phyloP scores from a whole-genome alignment of 495 filamentous ascomycete genomes.

The Podospora didyma region DNA sequence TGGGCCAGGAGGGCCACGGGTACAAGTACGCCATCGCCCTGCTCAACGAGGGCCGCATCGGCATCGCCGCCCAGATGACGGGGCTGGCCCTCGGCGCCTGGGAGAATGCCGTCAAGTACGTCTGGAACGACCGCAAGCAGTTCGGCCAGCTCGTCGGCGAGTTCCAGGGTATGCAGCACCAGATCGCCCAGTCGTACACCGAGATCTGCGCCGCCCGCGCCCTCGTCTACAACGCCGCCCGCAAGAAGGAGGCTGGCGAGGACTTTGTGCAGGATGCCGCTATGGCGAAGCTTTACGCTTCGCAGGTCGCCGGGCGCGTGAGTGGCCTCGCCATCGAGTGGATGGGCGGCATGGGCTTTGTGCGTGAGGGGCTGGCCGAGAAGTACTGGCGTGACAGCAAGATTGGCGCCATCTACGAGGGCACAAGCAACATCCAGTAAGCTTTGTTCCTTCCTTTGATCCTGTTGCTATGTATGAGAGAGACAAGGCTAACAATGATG shows the following conservation, averaged over 20 bases:
- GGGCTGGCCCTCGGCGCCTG: constrained; percentile 91
- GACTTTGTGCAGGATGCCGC: constrained; percentile 93
- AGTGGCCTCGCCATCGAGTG: constrained; percentile 88
- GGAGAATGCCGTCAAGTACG: constrained; percentile 86
- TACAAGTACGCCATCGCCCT: constrained; percentile 97
- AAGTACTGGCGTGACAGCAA: constrained; percentile 98
- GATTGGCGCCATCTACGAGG: constrained; percentile 98
- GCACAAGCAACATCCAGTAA: constrained; percentile 67
- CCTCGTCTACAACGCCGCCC: constrained; percentile 91
- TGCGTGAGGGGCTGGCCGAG: constrained; percentile 93
- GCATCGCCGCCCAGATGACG: constrained; percentile 98
- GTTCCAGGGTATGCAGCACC: constrained; percentile 99
- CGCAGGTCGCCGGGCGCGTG: constrained; percentile 87
- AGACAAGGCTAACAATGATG: constrained; percentile 44
- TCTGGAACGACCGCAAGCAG: constrained; percentile 96
- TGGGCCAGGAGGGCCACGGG: constrained; percentile 84
- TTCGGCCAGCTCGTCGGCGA: constrained; percentile 89
- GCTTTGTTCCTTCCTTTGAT: constrained; percentile 8
- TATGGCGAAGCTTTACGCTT: constrained; percentile 96
- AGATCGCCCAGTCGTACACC: constrained; percentile 92
- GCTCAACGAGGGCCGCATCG: constrained; percentile 97
- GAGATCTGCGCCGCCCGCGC: constrained; percentile 89
- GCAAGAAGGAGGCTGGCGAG: constrained; percentile 96
- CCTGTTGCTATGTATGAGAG: too few relatives aligned
- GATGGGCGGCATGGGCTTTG: constrained; percentile 99